Evolutionary conservation across 805 yeast genomes (phyloP).

Genomic region (Starmerella apis): DNA sequence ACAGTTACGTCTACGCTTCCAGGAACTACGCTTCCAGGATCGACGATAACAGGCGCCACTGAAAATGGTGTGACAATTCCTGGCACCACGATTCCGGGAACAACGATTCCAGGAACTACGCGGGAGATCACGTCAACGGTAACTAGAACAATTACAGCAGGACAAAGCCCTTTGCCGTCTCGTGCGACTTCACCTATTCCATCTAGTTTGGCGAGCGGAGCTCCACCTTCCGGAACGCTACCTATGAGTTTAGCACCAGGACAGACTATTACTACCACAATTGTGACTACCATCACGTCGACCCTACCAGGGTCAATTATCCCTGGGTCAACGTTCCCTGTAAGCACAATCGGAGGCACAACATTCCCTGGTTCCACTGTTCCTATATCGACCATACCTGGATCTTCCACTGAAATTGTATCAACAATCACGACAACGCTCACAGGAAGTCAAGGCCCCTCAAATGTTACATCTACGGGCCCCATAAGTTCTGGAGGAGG

Average conservation of each 20-base stretch:
- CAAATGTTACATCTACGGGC: background rate
- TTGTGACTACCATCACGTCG: background rate
- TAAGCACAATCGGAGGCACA: background rate
- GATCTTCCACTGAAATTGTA: background rate
- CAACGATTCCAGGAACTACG: slow-evolving; percentile 7
- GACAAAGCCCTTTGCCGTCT: too few relatives aligned
- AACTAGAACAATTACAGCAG: background rate
- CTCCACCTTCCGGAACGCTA: background rate
- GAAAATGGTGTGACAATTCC: slow-evolving; percentile 6
- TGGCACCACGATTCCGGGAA: slow-evolving; percentile 5
- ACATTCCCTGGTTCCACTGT: background rate
- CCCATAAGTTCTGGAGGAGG: background rate
- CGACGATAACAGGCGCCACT: slow-evolving; percentile 10
- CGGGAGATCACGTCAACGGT: background rate
- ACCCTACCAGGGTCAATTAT: background rate
- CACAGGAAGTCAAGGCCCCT: background rate
- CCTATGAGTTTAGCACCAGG: background rate
- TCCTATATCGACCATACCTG: background rate
- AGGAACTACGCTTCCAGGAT: slow-evolving; percentile 10
- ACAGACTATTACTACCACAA: background rate
- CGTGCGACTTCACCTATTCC: background rate
- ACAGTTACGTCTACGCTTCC: slow-evolving; percentile 11
- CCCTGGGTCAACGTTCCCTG: slow-evolving; percentile 1
- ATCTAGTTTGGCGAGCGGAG: background rate
- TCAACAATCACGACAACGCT: background rate